Evolutionary conservation across 1,284 basidiomycete genomes (phyloP), one percentile per base, ranked within the genome.

Genomic region (Ceraceosorus bombacis): DNA sequence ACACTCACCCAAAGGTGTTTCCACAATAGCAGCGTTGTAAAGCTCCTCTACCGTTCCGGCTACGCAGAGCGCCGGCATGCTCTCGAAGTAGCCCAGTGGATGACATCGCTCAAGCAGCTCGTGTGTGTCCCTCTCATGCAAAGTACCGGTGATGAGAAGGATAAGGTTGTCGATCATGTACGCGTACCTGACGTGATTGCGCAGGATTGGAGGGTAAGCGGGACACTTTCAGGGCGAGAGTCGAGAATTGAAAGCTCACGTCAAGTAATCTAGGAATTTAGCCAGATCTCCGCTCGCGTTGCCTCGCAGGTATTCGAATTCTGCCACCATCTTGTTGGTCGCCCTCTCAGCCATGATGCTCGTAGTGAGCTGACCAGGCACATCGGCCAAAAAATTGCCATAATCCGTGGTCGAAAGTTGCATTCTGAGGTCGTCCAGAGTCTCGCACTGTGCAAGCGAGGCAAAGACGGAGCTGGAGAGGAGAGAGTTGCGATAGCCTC

Each of bases 91-190:
- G 17, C 95, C 95, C 13, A 99, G 82, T 0, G 95, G 95, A 76
- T 99, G 95, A 81, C 95, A 99, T 53, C 95, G 85, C 71, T 95
- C 90, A 48, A 98, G 81, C 7, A 99, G 83, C 78, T 99, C 95
- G 74, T 96, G 91, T 1, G 94, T 97, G 79, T 98, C 94, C 65
- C 95, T 83, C 79, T 96, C 94, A 76, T 98, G 94, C 48, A 99
- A 81, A 1, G 94, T 98, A 43, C 95, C 95, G 15, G 95, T 95
- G 66, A 98, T 98, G 73, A 99, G 84, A 55, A 98, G 83, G 65
- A 98, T 88, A 74, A 98, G 90, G 78, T 99, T 99, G 85, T 99
- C 95, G 74, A 99, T 98, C 95, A 99, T 99, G 81, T 98, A 99
- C 38, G 86, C 90, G 78, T 95, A 95, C 51, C 90, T 92, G 60